Percentiles rank a stretch among this genome's conserved stretches.
These are phyloP conservation scores for Populus tremula DNA, from an alignment of 345 rosid species.

Conservation along the genomic window DNA sequence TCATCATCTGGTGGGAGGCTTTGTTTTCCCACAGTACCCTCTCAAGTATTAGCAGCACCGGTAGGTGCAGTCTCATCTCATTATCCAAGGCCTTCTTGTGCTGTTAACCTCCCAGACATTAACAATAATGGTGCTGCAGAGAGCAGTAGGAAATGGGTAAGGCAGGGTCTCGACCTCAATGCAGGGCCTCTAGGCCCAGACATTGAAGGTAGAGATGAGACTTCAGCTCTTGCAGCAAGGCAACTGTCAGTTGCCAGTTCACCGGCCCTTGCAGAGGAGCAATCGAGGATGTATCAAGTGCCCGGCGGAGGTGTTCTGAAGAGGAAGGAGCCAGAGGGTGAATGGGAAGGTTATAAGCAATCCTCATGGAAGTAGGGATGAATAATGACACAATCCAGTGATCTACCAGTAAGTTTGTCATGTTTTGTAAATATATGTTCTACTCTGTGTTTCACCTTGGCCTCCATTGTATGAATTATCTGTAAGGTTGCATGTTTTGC, in stretches of 20 bases:
- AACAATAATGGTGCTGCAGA: conserved; percentile 43
- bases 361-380: conserved; percentile 71
- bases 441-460: background rate
- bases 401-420: conserved; percentile 37
- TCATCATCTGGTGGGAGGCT: conserved; percentile 63
- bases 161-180: conserved; percentile 73
- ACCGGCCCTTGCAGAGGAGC: conserved; percentile 60
- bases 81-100: conserved; percentile 53
- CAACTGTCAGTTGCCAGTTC: conserved; percentile 51
- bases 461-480: background rate
- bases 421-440: background rate
- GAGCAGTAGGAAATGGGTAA: conserved; percentile 59
- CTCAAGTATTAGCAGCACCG: conserved; percentile 66
- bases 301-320: conserved; percentile 51
- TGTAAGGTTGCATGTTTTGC: background rate
- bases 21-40: conserved; percentile 57
- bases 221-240: conserved; percentile 40
- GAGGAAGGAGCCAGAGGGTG: conserved; percentile 90
- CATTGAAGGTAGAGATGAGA: conserved; percentile 63
- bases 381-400: conserved; percentile 3
- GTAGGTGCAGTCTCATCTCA: conserved; percentile 52
- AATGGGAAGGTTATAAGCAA: conserved; percentile 84
- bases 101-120: conserved; percentile 59
- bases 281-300: conserved; percentile 67
- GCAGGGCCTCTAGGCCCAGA: conserved; percentile 76